Conservation (phyloP, 1,284 basidiomycete genomes). For the Malassezia obtusa region DNA sequence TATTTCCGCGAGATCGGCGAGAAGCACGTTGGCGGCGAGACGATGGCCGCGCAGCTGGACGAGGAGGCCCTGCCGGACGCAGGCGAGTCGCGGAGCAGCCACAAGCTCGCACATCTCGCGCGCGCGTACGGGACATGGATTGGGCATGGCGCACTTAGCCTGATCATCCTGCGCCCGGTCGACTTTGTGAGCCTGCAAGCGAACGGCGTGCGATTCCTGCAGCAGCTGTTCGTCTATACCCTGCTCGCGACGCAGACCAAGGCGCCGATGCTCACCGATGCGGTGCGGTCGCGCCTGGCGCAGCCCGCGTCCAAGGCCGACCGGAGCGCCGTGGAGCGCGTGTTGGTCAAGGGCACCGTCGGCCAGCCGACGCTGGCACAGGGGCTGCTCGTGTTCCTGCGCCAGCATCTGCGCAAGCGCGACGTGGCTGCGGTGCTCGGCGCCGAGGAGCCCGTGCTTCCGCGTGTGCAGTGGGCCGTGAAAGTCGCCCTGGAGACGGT, state of each 20-base stretch:
- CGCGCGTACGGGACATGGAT: slow-evolving; percentile 74
- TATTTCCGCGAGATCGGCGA: slow-evolving; percentile 86
- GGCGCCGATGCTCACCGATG: slow-evolving; percentile 6
- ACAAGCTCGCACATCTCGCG: slow-evolving; percentile 61
- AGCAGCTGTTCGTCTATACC: slow-evolving; percentile 26
- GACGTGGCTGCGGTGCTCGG: slow-evolving; percentile 16
- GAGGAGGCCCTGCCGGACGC: slow-evolving; percentile 51
- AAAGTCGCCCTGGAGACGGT: slow-evolving; percentile 10
- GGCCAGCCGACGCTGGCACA: slow-evolving; percentile 26
- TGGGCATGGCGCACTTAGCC: slow-evolving; percentile 61
- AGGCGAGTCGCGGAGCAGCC: neutral
- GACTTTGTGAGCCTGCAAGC: slow-evolving; percentile 30
- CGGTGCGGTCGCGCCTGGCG: neutral
- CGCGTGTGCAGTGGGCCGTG: slow-evolving; percentile 14
- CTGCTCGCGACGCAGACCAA: slow-evolving; percentile 26
- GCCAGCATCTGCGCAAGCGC: slow-evolving; percentile 10
- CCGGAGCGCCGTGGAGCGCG: slow-evolving; percentile 12
- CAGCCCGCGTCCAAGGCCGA: neutral
- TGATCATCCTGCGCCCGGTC: slow-evolving; percentile 58
- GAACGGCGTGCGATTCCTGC: slow-evolving; percentile 23
- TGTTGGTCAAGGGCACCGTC: slow-evolving; percentile 22
- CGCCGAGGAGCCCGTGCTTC: neutral
- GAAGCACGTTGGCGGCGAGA: slow-evolving; percentile 67
- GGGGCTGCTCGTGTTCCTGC: slow-evolving; percentile 34
- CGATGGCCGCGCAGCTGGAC: slow-evolving; percentile 54